Evolutionary conservation across 331 rosid species (phyloP).

Genomic region (Malus hybrid): DNA sequence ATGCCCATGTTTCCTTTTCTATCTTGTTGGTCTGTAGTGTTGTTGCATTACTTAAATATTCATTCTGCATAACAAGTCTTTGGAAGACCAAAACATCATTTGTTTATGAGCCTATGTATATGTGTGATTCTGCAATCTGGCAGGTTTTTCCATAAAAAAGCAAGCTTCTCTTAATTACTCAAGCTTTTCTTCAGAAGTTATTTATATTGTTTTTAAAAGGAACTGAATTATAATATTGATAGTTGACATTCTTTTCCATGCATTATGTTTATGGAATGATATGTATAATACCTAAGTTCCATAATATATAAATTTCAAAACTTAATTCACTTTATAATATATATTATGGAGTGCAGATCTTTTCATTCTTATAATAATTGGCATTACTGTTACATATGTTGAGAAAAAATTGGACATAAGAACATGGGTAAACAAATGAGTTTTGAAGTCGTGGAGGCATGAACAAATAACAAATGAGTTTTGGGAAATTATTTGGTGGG

Average conservation of each 20-base stretch:
- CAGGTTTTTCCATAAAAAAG: background rate
- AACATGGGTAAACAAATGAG: background rate
- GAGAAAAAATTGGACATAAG: background rate
- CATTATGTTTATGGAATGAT: background rate
- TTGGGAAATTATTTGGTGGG: background rate
- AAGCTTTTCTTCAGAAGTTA: background rate
- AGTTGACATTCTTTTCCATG: background rate
- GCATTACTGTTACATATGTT: background rate
- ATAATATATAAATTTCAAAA: background rate
- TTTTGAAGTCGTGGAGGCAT: background rate
- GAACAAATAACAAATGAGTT: background rate
- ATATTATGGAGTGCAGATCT: background rate
- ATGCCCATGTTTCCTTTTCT: background rate
- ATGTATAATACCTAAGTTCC: too few species aligned
- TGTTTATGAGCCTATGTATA: background rate
- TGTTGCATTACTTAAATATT: background rate
- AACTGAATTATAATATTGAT: background rate
- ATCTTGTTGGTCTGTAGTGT: background rate
- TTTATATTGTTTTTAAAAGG: too few species aligned
- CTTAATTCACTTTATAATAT: background rate
- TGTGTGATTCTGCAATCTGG: background rate
- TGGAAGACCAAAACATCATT: background rate
- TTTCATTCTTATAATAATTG: background rate
- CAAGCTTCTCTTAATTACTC: background rate
- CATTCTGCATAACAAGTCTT: background rate